These are phyloP conservation scores for Flaveria linearis DNA, from an alignment of 129 eudicot species.

Conservation along the genomic window DNA sequence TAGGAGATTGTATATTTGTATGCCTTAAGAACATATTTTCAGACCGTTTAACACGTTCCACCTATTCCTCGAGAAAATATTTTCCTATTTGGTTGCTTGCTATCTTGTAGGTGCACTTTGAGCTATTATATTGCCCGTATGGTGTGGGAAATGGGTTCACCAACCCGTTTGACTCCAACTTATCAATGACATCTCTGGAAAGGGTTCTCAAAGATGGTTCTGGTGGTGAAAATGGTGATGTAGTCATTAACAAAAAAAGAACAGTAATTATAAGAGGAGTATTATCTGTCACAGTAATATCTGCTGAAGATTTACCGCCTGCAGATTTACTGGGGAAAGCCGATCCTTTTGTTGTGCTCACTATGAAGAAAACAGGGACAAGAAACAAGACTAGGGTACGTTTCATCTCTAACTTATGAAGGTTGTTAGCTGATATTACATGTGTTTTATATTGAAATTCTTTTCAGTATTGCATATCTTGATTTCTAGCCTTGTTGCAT, in stretches of 20 bases:
- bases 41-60: background rate
- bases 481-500: background rate
- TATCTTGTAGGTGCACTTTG: conserved; percentile 76
- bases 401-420: conserved; percentile 1
- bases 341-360: conserved; percentile 76
- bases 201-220: conserved; percentile 62
- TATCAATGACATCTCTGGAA: conserved; percentile 79
- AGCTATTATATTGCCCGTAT: conserved; percentile 71
- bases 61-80: background rate
- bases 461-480: background rate
- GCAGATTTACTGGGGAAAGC: conserved; percentile 92
- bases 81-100: conserved; percentile 15
- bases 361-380: conserved; percentile 73
- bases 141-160: conserved; percentile 62
- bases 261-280: conserved; percentile 77
- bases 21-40: background rate
- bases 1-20: background rate
- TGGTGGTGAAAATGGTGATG: conserved; percentile 47
- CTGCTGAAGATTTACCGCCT: conserved; percentile 86
- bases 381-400: conserved; percentile 80
- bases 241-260: conserved; percentile 38
- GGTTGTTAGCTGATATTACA: background rate
- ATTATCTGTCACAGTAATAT: conserved; percentile 80
- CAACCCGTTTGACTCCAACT: conserved; percentile 64
- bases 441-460: background rate